Base-by-base conservation (phyloP, 2,329 filamentous ascomycete genomes). In the Trichoderma koningiopsis region DNA sequence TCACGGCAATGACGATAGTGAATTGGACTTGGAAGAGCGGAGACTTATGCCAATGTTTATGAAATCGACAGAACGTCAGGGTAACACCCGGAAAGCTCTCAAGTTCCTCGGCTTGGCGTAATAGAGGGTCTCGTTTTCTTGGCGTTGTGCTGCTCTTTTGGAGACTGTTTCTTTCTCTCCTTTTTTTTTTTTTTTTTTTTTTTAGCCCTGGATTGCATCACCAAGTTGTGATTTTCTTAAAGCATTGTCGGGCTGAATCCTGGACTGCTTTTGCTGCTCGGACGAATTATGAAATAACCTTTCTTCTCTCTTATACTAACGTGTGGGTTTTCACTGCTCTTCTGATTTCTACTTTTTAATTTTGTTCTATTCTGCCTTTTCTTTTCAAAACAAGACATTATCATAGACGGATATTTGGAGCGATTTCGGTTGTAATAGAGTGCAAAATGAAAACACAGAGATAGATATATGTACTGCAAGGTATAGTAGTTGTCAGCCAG, bases 21-120 rank as follows among this genome's bases (percentile, higher is more conserved):
- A 81, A 59, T 81, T 83, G 70, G 83, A 85, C 68, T 72, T 80
- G 27, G 84, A 87, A 69, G 84, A 85, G 75, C 81, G 83, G 37
- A 79, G 84, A 52, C 81, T 87, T 37, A 86, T 87, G 83, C 85
- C 85, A 4, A 78, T 86, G 29, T 83, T 82, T 47, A 74, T 82
- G 74, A 81, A 78, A 70, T 70, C 73, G 2, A 73, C 73, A 13
- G 72, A 74, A 33, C 78, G 76, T 19, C 83, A 81, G 74, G 81
- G 79, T 2, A 83, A 82, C 68, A 85, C 80, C 61, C 80, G 81
- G 8, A 87, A 87, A 75, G 85, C 85, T 7, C 79, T 87, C 64
- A 86, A 85, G 75, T 86, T 86, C 74, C 78, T 87, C 87, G 56
- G 81, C 81, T 13, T 84, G 73, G 73, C 52, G n/a, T 67, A 57